Evolutionary conservation across 225 moss, liverwort and hornwort species (phyloP), one percentile per base, ranked within the genome.

Genomic region (Antitrichia curtipendula): DNA sequence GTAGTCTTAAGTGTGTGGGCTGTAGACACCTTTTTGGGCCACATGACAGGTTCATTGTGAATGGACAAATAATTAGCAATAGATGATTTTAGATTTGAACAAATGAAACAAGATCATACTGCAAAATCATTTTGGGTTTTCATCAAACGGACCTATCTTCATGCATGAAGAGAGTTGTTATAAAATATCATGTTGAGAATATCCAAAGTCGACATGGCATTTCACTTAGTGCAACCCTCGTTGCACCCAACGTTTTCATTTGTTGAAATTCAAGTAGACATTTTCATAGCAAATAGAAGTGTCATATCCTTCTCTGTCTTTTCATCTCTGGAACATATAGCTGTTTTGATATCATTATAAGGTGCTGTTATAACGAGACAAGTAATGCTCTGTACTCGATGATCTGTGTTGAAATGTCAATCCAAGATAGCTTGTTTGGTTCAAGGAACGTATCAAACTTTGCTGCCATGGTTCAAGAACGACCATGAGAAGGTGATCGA

Each of bases 361-460:
- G 57, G 57, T 43, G 83, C 83, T 71, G 58, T 41, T 32, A 5
- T 61, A 10, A 62, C 29, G 74, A 68, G 68, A 60, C 75, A 68
- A 88, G 61, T 32, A 81, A 70, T 62, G 47, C 31, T 65, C 27
- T 57, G 13, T 81, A 29, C 75, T 81, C 13, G 45, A 69, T 81
- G 89, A 49, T 47, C 56, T 85, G 75, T 69, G 47, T 78, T 86
- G 86, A 78, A 43, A 50, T 82, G 61, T 84, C 68, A 38, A 76
- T 88, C 81, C 81, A 91, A 95, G 95, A 90, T 96, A 90, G 96
- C 96, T 84, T 96, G 96, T 88, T 91, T 95, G 92, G 95, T 96
- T 68, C 95, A 96, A 84, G 95, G 95, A 71, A 87, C 96, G 75
- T 96, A 96, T 87, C 93, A 90, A 89, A 95, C 96, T 27, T 76